These are phyloP conservation scores for Trapa bicornis DNA, from an alignment of 345 rosid species.

Conservation along the genomic window DNA sequence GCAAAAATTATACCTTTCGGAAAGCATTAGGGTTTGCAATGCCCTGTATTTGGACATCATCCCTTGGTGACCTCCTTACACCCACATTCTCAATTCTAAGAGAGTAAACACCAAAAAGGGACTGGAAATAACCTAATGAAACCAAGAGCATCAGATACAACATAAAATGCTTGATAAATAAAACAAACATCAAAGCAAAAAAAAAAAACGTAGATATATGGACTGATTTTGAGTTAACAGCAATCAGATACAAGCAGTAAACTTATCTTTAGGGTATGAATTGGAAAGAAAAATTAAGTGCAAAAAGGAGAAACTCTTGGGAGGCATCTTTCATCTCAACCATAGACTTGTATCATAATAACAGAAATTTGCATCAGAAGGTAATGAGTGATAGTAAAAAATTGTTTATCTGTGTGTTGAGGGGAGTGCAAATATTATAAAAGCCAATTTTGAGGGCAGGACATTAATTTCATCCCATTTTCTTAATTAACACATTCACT, in stretches of 20 bases:
- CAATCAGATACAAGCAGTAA: not conserved
- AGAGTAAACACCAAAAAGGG: constrained; percentile 58
- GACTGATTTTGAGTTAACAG: not conserved
- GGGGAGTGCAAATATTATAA: not conserved
- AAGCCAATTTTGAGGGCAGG: not conserved
- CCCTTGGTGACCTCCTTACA: constrained; percentile 52
- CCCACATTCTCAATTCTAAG: constrained; percentile 60
- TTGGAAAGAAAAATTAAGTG: too few species aligned
- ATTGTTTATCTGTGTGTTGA: not conserved
- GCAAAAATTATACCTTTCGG: constrained; percentile 31
- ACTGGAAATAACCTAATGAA: constrained; percentile 53
- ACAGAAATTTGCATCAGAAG: not conserved
- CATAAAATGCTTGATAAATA: not conserved
- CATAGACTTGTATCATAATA: not conserved
- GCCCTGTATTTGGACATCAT: constrained; percentile 59
- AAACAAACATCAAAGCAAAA: not conserved
- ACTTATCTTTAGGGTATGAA: too few species aligned
- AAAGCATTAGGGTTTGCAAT: constrained; percentile 52
- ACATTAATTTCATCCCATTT: not conserved
- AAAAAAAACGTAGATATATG: not conserved
- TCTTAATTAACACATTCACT: not conserved
- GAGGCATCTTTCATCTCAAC: not conserved
- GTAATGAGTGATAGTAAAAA: not conserved
- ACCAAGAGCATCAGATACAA: constrained; percentile 3
- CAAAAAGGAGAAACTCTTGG: too few species aligned